These are phyloP conservation scores for Cladophialophora bantiana DNA, from an alignment of 2,329 filamentous ascomycete genomes.

Conservation along the genomic window DNA sequence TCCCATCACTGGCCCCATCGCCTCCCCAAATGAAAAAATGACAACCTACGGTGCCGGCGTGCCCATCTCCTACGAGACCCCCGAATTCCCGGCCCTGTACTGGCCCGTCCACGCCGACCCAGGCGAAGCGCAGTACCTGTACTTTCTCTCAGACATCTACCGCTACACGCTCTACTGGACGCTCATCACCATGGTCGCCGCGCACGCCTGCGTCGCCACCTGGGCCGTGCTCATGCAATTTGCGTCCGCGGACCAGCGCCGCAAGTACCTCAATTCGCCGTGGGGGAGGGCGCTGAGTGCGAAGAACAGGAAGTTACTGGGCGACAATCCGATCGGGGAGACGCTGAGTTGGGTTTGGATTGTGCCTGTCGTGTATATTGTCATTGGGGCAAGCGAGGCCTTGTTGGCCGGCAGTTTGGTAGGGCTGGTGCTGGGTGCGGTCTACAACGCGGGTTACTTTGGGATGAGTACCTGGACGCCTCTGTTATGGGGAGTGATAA, in stretches of 20 bases:
- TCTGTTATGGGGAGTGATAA: constrained; percentile 85
- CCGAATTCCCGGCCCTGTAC: constrained; percentile 81
- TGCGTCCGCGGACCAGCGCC: constrained; percentile 30
- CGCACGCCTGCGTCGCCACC: constrained; percentile 74
- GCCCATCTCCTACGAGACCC: constrained; percentile 64
- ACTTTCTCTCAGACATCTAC: constrained; percentile 79
- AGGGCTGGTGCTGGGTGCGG: constrained; percentile 77
- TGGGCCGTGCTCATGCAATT: constrained; percentile 75
- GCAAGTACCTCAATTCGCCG: constrained; percentile 32
- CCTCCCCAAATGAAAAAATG: constrained; percentile 13
- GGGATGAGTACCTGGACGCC: constrained; percentile 95
- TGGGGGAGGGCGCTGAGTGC: constrained; percentile 28
- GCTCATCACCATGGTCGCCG: constrained; percentile 75
- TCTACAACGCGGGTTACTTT: constrained; percentile 83
- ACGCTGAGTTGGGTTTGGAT: constrained; percentile 64
- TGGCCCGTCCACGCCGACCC: constrained; percentile 69
- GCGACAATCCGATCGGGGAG: constrained; percentile 38
- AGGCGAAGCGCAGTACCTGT: constrained; percentile 70
- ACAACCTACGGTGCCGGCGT: constrained; percentile 33
- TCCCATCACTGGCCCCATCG: background rate
- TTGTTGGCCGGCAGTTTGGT: constrained; percentile 81
- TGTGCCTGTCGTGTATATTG: constrained; percentile 72
- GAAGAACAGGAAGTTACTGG: constrained; percentile 39
- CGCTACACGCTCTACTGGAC: constrained; percentile 90
- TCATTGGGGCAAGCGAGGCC: constrained; percentile 77